Percentiles rank a stretch among this genome's conserved stretches.
phyloP scores from a whole-genome alignment of 2,329 filamentous ascomycete species.

The Trichophyton schoenleinii region DNA sequence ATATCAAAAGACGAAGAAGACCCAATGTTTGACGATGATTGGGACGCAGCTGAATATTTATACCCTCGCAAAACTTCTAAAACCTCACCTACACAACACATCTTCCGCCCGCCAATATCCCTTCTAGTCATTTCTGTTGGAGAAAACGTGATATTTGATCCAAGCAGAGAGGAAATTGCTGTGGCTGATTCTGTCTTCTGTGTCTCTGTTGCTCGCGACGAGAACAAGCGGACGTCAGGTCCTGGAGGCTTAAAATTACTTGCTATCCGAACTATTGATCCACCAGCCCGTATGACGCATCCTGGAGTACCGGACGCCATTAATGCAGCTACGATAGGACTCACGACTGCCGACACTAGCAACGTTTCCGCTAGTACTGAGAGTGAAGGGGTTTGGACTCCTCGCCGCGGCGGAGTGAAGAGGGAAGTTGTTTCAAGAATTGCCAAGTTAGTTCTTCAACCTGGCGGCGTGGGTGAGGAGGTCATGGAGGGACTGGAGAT shows the following conservation, averaged over 20 bases:
- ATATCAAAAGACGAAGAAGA: conserved; percentile 90
- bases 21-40: conserved; percentile 95
- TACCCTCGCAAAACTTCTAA: conserved; percentile 45
- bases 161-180: conserved; percentile 77
- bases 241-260: conserved; percentile 43
- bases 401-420: conserved; percentile 71
- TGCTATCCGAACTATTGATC: conserved; percentile 60
- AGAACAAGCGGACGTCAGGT: conserved; percentile 29
- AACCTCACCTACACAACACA: conserved; percentile 16
- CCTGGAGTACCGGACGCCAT: conserved; percentile 55
- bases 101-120: conserved; percentile 65
- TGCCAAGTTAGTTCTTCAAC: conserved; percentile 62
- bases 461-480: conserved; percentile 72
- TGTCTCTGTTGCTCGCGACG: conserved; percentile 53
- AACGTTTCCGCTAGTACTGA: conserved; percentile 30
- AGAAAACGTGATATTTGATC: conserved; percentile 87
- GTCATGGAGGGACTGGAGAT: conserved; percentile 68
- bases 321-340: conserved; percentile 42
- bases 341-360: conserved; percentile 22
- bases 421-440: conserved; percentile 59
- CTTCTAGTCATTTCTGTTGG: conserved; percentile 79
- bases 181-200: conserved; percentile 84
- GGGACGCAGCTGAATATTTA: conserved; percentile 67
- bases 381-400: conserved; percentile 69
- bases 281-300: conserved; percentile 59